Evolutionary conservation across 805 yeast genomes (phyloP), one percentile per base, ranked within the genome.

Genomic region (Kockiozyma suomiensis): DNA sequence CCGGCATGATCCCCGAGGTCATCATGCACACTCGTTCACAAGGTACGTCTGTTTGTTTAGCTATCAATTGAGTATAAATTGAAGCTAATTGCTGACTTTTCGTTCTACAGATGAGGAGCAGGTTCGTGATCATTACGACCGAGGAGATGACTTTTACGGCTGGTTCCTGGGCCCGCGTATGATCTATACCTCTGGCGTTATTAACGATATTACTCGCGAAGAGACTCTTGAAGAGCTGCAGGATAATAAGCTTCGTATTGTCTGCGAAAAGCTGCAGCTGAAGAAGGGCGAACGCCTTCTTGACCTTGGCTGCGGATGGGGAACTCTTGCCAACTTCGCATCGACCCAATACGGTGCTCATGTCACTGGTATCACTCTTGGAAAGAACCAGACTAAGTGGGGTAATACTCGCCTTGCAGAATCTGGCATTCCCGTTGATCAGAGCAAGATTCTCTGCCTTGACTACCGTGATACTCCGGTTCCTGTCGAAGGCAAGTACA

Each of bases 241-340:
- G 79, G 97, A 90, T 78, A 90, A 90, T 81, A 90, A 91, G 77
- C 80, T 90, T 74, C 86, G 88, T 71, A 77, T 87, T 70, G 96
- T 90, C 56, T 91, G 96, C 73, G 96, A 88, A 75, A 90, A 90
- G 78, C 86, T 90, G 66, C 88, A 82, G 61, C 79, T 90, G 69
- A 72, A 85, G 70, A 70, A 82, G 66, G 94, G 90, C 69, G 97
- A 90, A 67, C 78, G 78, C 62, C 79, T 90, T 73, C 83, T 90
- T 62, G 97, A 90, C 72, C 77, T 90, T 60, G 97, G 97, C 64
- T 90, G 97, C 76, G 97, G 97, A 69, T 90, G 97, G 97, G 97
- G 97, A 72, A 88, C 97, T 53, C 81, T 92, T 72, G 90, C 96
- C 49, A 81, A 93, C 32, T 90, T 79, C 74, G 91, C 94, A 32